Percentiles rank a stretch among this genome's conserved stretches.
Conservation (phyloP, 1,284 basidiomycete species). For the Trichosporon asahii region DNA sequence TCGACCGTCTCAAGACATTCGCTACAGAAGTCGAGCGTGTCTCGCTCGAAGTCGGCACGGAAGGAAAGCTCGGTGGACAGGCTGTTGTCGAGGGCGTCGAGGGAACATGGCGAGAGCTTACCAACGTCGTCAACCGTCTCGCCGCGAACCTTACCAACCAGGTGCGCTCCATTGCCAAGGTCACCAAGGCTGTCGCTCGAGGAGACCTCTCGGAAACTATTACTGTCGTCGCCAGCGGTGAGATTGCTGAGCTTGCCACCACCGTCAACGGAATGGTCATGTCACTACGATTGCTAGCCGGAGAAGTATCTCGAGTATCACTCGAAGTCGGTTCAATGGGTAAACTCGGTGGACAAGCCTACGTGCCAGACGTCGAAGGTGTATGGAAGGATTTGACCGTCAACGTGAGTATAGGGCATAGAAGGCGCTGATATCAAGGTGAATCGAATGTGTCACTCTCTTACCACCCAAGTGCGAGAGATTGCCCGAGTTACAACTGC, state of each 20-base stretch:
- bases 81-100: slow-evolving; percentile 88
- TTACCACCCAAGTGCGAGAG: slow-evolving; percentile 90
- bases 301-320: slow-evolving; percentile 94
- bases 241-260: slow-evolving; percentile 95
- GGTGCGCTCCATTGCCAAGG: slow-evolving; percentile 88
- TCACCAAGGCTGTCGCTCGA: slow-evolving; percentile 95
- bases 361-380: slow-evolving; percentile 90
- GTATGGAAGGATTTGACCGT: slow-evolving; percentile 89
- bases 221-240: slow-evolving; percentile 91
- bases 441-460: slow-evolving; percentile 86
- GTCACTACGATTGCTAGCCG: slow-evolving; percentile 79
- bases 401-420: slow-evolving; percentile 60
- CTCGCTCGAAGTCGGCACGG: slow-evolving; percentile 85
- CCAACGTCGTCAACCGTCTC: slow-evolving; percentile 82
- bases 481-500: slow-evolving; percentile 91
- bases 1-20: slow-evolving; percentile 58
- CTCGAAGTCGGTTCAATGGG: slow-evolving; percentile 88
- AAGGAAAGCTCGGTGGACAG: slow-evolving; percentile 89
- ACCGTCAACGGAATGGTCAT: slow-evolving; percentile 97
- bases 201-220: slow-evolving; percentile 96
- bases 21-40: slow-evolving; percentile 56
- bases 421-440: slow-evolving; percentile 56
- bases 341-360: slow-evolving; percentile 81
- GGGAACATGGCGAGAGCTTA: slow-evolving; percentile 89
- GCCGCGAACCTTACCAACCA: slow-evolving; percentile 94